Evolutionary conservation across 805 yeast genomes (phyloP).

Genomic region (Ogataea saltuana): DNA sequence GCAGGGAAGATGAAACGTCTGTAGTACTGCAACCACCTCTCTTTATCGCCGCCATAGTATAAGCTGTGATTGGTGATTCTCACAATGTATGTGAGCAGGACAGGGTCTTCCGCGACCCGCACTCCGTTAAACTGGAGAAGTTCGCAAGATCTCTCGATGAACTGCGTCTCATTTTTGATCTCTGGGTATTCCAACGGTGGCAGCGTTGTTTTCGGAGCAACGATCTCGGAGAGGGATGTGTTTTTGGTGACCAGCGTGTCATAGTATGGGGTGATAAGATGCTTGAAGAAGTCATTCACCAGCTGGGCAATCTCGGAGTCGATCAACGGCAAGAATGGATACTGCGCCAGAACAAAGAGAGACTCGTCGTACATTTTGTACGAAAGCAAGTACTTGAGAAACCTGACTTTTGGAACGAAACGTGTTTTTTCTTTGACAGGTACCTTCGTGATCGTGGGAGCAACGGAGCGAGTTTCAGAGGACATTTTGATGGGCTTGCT

Average conservation of each 20-base stretch:
- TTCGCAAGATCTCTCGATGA: conserved; percentile 43
- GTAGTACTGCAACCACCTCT: conserved; percentile 58
- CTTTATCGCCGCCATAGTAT: conserved; percentile 21
- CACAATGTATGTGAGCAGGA: conserved; percentile 56
- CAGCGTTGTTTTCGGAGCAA: conserved; percentile 23
- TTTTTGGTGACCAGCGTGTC: conserved; percentile 16
- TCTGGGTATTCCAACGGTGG: conserved; percentile 36
- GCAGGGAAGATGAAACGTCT: conserved; percentile 70
- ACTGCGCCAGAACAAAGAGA: conserved; percentile 54
- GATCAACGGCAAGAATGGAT: conserved; percentile 60
- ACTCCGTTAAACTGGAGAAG: conserved; percentile 58
- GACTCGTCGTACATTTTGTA: conserved; percentile 67
- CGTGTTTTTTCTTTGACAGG: conserved; percentile 19
- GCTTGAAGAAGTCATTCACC: conserved; percentile 50
- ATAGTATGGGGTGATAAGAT: conserved; percentile 52
- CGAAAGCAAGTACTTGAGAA: conserved; percentile 54
- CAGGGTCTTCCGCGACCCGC: conserved; percentile 48
- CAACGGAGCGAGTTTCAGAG: background rate
- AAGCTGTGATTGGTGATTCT: conserved; percentile 54
- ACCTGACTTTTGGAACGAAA: conserved; percentile 40
- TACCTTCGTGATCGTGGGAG: conserved; percentile 2
- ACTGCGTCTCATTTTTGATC: conserved; percentile 41
- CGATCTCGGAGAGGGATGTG: conserved; percentile 1
- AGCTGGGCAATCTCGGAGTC: conserved; percentile 50
- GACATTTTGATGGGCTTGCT: conserved; percentile 9